These are phyloP conservation scores for Aspergillus arachidicola DNA, from an alignment of 2,329 filamentous ascomycete species.

Conservation along the genomic window DNA sequence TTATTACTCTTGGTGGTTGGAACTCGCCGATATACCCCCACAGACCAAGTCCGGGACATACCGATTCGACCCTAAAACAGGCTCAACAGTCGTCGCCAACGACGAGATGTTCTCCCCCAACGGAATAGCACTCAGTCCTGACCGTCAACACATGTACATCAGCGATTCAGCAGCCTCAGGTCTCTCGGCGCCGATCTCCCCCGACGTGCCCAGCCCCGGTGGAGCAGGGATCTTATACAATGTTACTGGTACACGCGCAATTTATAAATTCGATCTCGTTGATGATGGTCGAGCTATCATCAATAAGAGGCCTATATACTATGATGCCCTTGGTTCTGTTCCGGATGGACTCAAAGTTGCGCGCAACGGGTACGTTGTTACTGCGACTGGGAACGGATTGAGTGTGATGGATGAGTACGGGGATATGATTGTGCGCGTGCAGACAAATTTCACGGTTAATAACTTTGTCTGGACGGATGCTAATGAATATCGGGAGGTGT, in stretches of 20 bases:
- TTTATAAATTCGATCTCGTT: slow-evolving; percentile 9
- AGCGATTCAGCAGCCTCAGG: not conserved
- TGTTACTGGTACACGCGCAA: not conserved
- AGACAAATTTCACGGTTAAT: slow-evolving; percentile 9
- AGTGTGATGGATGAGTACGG: slow-evolving; percentile 10
- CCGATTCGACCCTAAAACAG: slow-evolving; percentile 7
- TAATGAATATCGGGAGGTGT: slow-evolving; percentile 5
- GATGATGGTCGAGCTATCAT: slow-evolving; percentile 1
- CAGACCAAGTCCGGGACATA: slow-evolving; percentile 6
- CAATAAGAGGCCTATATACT: slow-evolving; percentile 6
- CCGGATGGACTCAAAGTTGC: slow-evolving; percentile 11
- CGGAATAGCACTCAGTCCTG: slow-evolving; percentile 5
- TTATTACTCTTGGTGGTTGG: slow-evolving; percentile 1
- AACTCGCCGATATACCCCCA: not conserved
- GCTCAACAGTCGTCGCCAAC: not conserved
- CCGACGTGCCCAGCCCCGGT: not conserved
- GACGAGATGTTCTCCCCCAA: slow-evolving; percentile 8
- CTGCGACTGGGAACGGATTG: slow-evolving; percentile 5
- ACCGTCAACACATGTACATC: slow-evolving; percentile 6
- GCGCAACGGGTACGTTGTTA: slow-evolving; percentile 4
- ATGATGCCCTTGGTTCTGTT: slow-evolving; percentile 2
- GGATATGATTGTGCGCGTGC: slow-evolving; percentile 6
- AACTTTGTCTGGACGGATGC: slow-evolving; percentile 5
- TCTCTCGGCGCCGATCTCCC: not conserved
- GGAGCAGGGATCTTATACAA: not conserved